These are phyloP conservation scores for Boletus subparvulus DNA, from an alignment of 768 basidiomycete species.

Conservation along the genomic window DNA sequence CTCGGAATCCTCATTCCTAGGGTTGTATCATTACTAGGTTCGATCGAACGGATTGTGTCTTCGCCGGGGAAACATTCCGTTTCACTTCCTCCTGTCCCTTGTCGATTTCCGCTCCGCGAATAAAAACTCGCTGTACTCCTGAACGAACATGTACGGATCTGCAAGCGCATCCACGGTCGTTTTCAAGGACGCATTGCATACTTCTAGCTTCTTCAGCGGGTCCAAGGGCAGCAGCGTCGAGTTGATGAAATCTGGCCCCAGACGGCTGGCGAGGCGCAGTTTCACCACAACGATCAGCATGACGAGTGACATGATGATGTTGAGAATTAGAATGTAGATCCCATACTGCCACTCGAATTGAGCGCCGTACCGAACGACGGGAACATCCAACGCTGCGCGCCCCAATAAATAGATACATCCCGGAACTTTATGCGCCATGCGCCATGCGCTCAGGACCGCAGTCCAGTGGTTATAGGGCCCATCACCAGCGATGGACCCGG, in stretches of 20 bases:
- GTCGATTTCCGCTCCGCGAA: not conserved
- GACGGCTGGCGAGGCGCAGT: conserved; percentile 3
- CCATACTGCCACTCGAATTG: not conserved
- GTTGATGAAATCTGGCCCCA: conserved; percentile 9
- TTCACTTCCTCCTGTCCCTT: too few relatives aligned
- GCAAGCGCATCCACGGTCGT: too few relatives aligned
- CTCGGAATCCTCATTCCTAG: too few relatives aligned
- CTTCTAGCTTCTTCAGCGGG: not conserved
- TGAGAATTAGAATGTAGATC: conserved; percentile 4
- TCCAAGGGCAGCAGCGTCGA: conserved; percentile 11
- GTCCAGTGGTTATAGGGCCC: too few relatives aligned
- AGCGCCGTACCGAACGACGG: not conserved
- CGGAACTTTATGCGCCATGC: too few relatives aligned
- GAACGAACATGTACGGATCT: not conserved
- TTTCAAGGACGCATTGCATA: too few relatives aligned
- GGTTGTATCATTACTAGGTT: too few relatives aligned
- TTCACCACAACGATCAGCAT: conserved; percentile 7
- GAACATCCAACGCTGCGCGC: too few relatives aligned
- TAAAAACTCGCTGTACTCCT: not conserved
- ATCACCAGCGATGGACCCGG: too few relatives aligned
- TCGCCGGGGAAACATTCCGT: not conserved
- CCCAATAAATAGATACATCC: too few relatives aligned
- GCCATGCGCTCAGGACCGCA: too few relatives aligned
- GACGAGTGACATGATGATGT: conserved; percentile 10
- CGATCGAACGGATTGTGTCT: too few relatives aligned